Conservation (phyloP, 805 yeast species). For the Candida hispaniensis region DNA sequence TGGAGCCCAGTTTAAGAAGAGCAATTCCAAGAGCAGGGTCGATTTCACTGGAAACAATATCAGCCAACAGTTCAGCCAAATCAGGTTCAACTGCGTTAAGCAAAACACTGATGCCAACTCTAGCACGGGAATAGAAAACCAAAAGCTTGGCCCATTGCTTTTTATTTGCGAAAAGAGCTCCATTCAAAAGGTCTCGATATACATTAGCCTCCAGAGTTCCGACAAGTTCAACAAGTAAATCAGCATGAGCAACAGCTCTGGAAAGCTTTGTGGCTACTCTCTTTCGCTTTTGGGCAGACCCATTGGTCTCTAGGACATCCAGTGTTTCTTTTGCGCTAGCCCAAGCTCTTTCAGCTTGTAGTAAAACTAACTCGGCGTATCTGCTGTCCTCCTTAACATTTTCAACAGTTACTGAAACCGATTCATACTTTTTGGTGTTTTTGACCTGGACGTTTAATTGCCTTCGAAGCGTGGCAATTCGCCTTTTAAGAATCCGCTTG, state of each 20-base stretch:
- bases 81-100: slow-evolving; percentile 24
- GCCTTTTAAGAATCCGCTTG: slow-evolving; percentile 52
- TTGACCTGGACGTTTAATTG: slow-evolving; percentile 50
- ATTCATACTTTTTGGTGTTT: slow-evolving; percentile 56
- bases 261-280: slow-evolving; percentile 57
- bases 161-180: slow-evolving; percentile 40
- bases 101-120: slow-evolving; percentile 50
- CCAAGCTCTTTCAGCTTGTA: slow-evolving; percentile 68
- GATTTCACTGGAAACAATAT: slow-evolving; percentile 45
- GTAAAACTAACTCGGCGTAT: slow-evolving; percentile 49
- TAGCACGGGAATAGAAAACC: slow-evolving; percentile 45
- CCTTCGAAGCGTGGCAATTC: slow-evolving; percentile 54
- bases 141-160: slow-evolving; percentile 48
- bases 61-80: slow-evolving; percentile 36
- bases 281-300: slow-evolving; percentile 37
- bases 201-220: slow-evolving; percentile 21
- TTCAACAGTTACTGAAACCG: slow-evolving; percentile 36
- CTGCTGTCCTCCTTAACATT: slow-evolving; percentile 42
- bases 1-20: slow-evolving; percentile 33
- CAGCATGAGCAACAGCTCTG: slow-evolving; percentile 41
- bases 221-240: slow-evolving; percentile 29
- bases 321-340: slow-evolving; percentile 57
- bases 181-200: slow-evolving; percentile 40
- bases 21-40: slow-evolving; percentile 59
- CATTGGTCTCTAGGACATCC: slow-evolving; percentile 42